Percentiles rank a stretch among this genome's conserved stretches.
These are phyloP conservation scores for Beverwykella pulmonaria DNA, from an alignment of 495 filamentous ascomycete genomes.

Conservation along the genomic window DNA sequence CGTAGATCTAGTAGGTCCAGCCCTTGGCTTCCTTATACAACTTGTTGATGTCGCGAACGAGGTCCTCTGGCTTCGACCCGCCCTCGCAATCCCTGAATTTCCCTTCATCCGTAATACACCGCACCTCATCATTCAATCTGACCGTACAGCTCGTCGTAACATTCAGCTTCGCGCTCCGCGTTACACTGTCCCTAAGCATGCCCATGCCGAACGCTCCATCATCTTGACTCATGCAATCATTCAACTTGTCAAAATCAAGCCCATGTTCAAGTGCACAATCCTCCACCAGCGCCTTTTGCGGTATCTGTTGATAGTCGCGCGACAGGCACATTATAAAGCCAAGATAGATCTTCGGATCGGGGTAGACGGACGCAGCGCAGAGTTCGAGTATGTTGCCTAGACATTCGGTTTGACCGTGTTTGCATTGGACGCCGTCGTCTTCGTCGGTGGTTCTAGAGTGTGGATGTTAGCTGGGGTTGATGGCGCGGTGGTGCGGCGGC, in stretches of 20 bases:
- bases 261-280: conserved; percentile 88
- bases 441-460: conserved; percentile 40
- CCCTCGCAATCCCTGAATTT: conserved; percentile 78
- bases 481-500: background rate
- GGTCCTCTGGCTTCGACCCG: conserved; percentile 68
- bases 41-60: conserved; percentile 74
- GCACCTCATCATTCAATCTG: conserved; percentile 71
- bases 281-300: conserved; percentile 70
- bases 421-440: conserved; percentile 74
- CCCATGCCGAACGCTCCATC: conserved; percentile 63
- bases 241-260: conserved; percentile 79
- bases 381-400: conserved; percentile 92
- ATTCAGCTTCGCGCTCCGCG: conserved; percentile 64
- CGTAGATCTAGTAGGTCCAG: conserved; percentile 13
- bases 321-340: conserved; percentile 90
- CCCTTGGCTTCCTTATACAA: conserved; percentile 31
- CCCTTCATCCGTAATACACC: conserved; percentile 82
- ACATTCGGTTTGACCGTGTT: conserved; percentile 86
- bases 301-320: conserved; percentile 70
- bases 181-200: conserved; percentile 76
- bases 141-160: conserved; percentile 84
- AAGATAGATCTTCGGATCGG: conserved; percentile 80
- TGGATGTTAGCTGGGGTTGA: background rate
- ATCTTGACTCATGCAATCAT: conserved; percentile 73
- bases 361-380: conserved; percentile 78